phyloP scores from a whole-genome alignment of 1,284 basidiomycete genomes.

The Moesziomyces parantarcticus region DNA sequence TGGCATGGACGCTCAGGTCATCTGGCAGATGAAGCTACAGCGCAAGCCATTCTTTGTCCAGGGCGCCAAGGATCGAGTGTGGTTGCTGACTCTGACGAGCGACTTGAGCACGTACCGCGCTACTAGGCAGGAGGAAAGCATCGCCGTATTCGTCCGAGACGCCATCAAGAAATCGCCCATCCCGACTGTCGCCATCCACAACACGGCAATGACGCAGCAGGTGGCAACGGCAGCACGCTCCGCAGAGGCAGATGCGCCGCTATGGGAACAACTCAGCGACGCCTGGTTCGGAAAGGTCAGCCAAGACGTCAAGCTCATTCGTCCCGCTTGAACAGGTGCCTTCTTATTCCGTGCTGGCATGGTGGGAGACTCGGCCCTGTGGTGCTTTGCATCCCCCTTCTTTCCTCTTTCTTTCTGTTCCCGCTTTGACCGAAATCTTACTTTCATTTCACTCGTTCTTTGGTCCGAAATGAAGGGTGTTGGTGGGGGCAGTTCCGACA shows the following conservation, averaged over 20 bases:
- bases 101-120: neutral
- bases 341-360: too few species aligned
- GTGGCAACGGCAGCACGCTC: neutral
- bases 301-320: neutral
- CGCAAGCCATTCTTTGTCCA: neutral
- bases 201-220: neutral
- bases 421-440: too few species aligned
- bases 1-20: neutral
- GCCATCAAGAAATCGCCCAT: neutral
- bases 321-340: neutral
- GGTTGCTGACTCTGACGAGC: neutral
- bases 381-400: too few species aligned
- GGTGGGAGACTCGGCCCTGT: too few species aligned
- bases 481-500: too few species aligned
- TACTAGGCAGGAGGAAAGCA: neutral
- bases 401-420: too few species aligned
- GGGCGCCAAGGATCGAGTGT: neutral
- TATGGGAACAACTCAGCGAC: neutral
- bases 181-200: neutral
- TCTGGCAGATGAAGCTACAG: neutral
- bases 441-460: neutral
- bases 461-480: neutral
- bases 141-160: neutral
- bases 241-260: too few species aligned
- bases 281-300: neutral